Percentiles rank a stretch among this genome's conserved stretches.
Conservation (phyloP, 352 stramenopile genomes). For the Pythium vanterpoolii region DNA sequence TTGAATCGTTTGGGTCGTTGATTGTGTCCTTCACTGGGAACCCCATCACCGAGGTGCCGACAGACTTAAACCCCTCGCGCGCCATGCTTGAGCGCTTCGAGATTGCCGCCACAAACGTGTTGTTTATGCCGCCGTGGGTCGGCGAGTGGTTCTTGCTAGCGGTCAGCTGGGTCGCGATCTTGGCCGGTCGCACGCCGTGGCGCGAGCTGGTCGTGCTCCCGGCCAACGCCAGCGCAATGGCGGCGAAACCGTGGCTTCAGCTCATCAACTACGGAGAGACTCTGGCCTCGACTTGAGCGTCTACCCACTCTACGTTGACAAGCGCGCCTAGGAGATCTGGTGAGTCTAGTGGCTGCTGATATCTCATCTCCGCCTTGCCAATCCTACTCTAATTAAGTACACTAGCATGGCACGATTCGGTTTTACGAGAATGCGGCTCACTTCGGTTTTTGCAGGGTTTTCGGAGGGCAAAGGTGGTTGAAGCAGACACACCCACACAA, state of each 20-base stretch:
- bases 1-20: not conserved
- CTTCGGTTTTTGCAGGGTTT: constrained; percentile 5
- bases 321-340: not conserved
- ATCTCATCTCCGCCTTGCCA: too few relatives aligned
- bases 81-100: not conserved
- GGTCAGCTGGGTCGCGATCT: not conserved
- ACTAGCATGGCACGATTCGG: not conserved
- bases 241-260: not conserved
- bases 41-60: not conserved
- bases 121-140: not conserved
- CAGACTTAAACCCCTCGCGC: not conserved
- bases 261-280: constrained; percentile 1
- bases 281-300: not conserved
- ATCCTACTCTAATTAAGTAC: not conserved
- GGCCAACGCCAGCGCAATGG: not conserved
- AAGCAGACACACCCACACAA: not conserved
- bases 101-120: not conserved
- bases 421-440: not conserved
- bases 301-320: not conserved
- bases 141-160: not conserved
- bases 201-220: not conserved
- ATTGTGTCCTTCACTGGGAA: not conserved
- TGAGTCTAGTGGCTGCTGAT: too few relatives aligned
- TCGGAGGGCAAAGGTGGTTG: constrained; percentile 1
- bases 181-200: not conserved